These are phyloP conservation scores for Naganishia albida DNA, from an alignment of 1,284 basidiomycete genomes.

Conservation along the genomic window DNA sequence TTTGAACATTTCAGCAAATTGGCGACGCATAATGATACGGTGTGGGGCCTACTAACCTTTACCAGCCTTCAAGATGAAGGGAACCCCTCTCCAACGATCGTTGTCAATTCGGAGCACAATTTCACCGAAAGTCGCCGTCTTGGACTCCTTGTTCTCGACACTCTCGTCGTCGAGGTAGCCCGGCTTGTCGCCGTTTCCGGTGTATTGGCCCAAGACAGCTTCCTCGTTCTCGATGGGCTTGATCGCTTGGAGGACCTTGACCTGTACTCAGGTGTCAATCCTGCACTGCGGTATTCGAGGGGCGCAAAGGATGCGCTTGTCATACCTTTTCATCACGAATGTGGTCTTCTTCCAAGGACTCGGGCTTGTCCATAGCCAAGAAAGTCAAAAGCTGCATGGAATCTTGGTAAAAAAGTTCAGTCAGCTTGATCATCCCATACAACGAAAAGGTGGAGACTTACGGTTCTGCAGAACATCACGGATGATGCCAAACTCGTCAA, in stretches of 20 bases:
- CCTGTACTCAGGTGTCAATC: conserved; percentile 14
- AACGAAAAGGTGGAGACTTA: conserved; percentile 13
- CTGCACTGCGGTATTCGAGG: not conserved
- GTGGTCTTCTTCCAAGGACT: conserved; percentile 48
- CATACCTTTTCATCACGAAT: conserved; percentile 48
- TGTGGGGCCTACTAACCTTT: conserved; percentile 29
- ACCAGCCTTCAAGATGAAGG: conserved; percentile 35
- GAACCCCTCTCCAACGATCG: conserved; percentile 36
- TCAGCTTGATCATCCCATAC: not conserved
- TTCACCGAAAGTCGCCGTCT: conserved; percentile 52
- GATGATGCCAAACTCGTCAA: conserved; percentile 55
- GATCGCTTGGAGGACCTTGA: conserved; percentile 48
- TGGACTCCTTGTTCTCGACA: conserved; percentile 51
- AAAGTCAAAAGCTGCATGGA: conserved; percentile 49
- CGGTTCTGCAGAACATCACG: conserved; percentile 53
- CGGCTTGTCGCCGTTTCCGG: conserved; percentile 46
- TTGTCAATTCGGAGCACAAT: conserved; percentile 39
- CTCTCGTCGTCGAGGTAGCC: conserved; percentile 54
- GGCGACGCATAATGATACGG: not conserved
- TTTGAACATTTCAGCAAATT: not conserved
- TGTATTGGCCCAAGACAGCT: conserved; percentile 50
- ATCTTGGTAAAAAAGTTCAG: conserved; percentile 28
- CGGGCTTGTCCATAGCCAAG: conserved; percentile 51
- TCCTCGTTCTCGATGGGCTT: conserved; percentile 47
- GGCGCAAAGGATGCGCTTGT: not conserved